Conservation (phyloP, 2,329 filamentous ascomycete genomes). For the Cytospora piceae region DNA sequence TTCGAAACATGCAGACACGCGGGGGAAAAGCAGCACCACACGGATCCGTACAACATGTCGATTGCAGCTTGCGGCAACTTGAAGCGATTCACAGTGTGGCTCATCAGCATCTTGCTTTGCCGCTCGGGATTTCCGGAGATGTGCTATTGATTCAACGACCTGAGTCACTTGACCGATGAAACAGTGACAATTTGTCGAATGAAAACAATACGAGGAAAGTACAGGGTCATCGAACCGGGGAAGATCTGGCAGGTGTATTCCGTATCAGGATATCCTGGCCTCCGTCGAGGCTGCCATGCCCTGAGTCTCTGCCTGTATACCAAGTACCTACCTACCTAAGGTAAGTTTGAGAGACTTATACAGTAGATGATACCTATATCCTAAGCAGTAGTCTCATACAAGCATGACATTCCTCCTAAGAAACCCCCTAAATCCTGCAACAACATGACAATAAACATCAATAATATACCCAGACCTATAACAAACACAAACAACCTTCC, state of each 20-base stretch:
- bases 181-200: background rate
- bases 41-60: conserved; percentile 4
- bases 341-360: no score
- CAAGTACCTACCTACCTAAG: no score
- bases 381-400: background rate
- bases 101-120: conserved; percentile 4
- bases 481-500: background rate
- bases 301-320: no score
- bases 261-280: background rate
- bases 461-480: background rate
- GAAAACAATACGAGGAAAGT: conserved; percentile 1
- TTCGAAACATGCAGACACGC: background rate
- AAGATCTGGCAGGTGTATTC: background rate
- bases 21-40: conserved; percentile 3
- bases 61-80: conserved; percentile 17
- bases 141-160: background rate
- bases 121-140: conserved; percentile 2
- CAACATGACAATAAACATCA: conserved; percentile 3
- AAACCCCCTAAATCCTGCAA: background rate
- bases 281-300: background rate
- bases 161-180: no score
- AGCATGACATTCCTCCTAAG: background rate
- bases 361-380: background rate
- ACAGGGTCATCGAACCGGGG: background rate
- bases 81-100: conserved; percentile 14